phyloP scores from a whole-genome alignment of 176 grass and related monocot species.

The Themeda triandra region DNA sequence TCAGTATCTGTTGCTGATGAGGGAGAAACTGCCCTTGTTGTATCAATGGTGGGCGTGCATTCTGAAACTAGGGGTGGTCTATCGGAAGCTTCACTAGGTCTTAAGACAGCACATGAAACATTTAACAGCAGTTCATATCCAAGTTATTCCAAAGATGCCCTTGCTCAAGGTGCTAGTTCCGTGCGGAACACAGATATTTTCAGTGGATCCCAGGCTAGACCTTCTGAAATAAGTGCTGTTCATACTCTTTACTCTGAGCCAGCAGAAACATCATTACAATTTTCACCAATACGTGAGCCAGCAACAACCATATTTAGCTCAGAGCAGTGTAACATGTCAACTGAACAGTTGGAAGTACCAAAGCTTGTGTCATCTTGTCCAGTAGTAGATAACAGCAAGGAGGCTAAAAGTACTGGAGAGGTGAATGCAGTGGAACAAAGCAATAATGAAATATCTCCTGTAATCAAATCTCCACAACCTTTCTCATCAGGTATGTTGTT shows the following conservation, averaged over 20 bases:
- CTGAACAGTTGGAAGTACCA: constrained; percentile 30
- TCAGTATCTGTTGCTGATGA: constrained; percentile 96
- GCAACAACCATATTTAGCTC: constrained; percentile 11
- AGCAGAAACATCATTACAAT: constrained; percentile 40
- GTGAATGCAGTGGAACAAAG: constrained; percentile 17
- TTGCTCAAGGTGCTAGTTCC: constrained; percentile 9
- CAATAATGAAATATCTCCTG: constrained; percentile 3
- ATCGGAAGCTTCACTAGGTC: constrained; percentile 21
- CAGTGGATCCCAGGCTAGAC: constrained; percentile 16
- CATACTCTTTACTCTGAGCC: constrained; percentile 20
- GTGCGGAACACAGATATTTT: constrained; percentile 28
- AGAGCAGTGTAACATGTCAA: constrained; percentile 25
- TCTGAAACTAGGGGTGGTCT: constrained; percentile 32
- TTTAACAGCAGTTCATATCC: constrained; percentile 33
- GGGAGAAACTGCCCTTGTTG: constrained; percentile 97
- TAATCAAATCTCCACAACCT: constrained; percentile 23
- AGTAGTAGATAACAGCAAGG: constrained; percentile 27
- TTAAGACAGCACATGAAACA: constrained; percentile 29
- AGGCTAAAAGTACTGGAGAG: constrained; percentile 38
- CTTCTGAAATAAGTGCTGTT: constrained; percentile 26
- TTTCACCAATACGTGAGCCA: constrained; percentile 55
- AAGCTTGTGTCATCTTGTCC: constrained; percentile 36
- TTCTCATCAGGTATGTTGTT: constrained; percentile 31
- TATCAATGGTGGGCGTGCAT: constrained; percentile 70
- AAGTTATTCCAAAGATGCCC: constrained; percentile 18